A percentile compares a stretch with the other conserved stretches of the same genome.
These are phyloP conservation scores for Boletus fagicola DNA, from an alignment of 768 basidiomycete genomes.

Conservation along the genomic window DNA sequence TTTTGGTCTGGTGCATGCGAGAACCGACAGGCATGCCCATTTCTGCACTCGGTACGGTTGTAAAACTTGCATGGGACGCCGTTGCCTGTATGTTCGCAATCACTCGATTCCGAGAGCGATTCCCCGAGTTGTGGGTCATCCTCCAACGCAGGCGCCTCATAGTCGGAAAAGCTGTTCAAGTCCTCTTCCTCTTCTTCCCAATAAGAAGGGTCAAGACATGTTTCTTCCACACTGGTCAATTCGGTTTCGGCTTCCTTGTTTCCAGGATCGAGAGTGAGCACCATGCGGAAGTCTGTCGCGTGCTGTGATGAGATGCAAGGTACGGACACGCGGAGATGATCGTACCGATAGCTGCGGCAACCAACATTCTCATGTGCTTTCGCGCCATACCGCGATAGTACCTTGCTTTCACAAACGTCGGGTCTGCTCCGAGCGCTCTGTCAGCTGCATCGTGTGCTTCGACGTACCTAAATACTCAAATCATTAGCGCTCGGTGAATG, in stretches of 20 bases:
- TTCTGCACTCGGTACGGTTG: constrained; percentile 50
- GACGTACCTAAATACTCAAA: constrained; percentile 17
- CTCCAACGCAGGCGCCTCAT: constrained; percentile 13
- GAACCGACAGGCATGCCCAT: constrained; percentile 42
- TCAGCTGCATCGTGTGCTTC: constrained; percentile 32
- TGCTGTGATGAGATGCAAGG: background rate
- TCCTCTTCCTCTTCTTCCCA: background rate
- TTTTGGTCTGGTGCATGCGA: constrained; percentile 55
- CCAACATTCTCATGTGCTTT: constrained; percentile 24
- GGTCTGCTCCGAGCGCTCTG: constrained; percentile 30
- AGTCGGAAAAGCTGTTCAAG: constrained; percentile 7
- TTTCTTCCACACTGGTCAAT: constrained; percentile 10
- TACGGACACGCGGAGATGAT: no score
- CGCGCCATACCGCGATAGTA: constrained; percentile 37
- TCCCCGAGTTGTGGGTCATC: constrained; percentile 38
- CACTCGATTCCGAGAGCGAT: constrained; percentile 52
- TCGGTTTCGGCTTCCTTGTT: constrained; percentile 20
- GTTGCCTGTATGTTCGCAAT: constrained; percentile 51
- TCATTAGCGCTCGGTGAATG: background rate
- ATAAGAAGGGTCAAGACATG: background rate
- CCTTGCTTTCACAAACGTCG: constrained; percentile 34
- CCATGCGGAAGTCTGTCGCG: constrained; percentile 27
- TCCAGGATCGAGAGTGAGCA: constrained; percentile 29
- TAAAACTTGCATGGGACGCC: constrained; percentile 55
- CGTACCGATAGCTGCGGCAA: constrained; percentile 26